Base-by-base conservation (phyloP, 108 stramenopile genomes). In the Cyclotella atomus region DNA sequence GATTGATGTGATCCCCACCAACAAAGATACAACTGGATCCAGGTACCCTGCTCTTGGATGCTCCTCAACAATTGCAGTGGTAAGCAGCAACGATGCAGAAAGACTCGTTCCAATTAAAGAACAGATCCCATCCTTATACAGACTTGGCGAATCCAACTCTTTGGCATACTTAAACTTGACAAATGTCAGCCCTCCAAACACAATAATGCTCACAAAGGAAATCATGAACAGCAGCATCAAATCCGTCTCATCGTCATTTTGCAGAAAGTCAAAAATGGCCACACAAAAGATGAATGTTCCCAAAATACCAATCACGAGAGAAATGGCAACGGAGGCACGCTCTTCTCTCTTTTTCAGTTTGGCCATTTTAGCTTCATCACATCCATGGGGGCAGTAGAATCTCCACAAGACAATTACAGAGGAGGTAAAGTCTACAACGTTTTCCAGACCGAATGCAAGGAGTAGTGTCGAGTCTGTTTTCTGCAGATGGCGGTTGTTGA, bases 91-190 rank as follows among this genome's bases (percentile, higher is more conserved):
- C 23, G 89, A 88, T 27, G 34, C 78, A 12, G 87, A 77, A 17
- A 93, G 68, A 27, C 87, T 56, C 3, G 90, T 84, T 25, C 89
- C 92, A 75, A 93, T 88, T 55, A 90, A 60, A 24, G 87, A 88
- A 65, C 92, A 93, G 30, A 91, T 68, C 7, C 86, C 92, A 77
- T 93, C 92, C 68, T 91, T 93, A 56, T 88, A 65, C 34, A 93
- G 53, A 15, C 83, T 82, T 36, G 84, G 64, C 5, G 85, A 86
- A 27, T 79, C 47, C 73, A 93, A 61, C n/a, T 50, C 67, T 2
- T 33, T 64, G 1, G 89, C 77, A 59, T 88, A 90, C 24, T 84
- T 85, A 52, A 93, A 88, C 49, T 93, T 93, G 79, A 91, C 59
- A 0, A 82, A n/a, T 10, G 87, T 66, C 46, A 93, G 25, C 0